Conservation (phyloP, 176 grass and related monocot species). For the Cenchrus purpureus region DNA sequence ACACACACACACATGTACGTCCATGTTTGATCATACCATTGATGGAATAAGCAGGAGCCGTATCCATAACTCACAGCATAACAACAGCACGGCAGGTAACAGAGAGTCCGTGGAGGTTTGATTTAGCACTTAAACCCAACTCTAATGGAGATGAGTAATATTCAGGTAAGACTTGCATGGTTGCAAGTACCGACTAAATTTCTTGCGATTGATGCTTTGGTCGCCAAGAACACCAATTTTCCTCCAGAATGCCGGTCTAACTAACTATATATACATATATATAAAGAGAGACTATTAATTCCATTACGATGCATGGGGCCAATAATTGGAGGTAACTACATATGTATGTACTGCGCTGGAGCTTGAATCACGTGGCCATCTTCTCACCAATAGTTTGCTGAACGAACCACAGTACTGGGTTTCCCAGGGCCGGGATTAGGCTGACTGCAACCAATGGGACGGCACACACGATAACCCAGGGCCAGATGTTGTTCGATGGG, state of each 20-base stretch:
- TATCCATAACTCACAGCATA: neutral
- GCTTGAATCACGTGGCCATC: neutral
- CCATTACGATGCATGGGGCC: conserved; percentile 4
- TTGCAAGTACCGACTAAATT: neutral
- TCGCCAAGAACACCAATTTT: conserved; percentile 1
- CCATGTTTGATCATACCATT: neutral
- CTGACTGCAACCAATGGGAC: conserved; percentile 56
- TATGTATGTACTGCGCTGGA: neutral
- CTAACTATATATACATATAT: conserved; percentile 39
- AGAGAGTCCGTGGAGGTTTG: neutral
- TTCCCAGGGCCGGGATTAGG: conserved; percentile 58
- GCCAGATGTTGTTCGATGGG: conserved; percentile 45
- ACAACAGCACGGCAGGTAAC: neutral
- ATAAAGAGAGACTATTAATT: conserved; percentile 6
- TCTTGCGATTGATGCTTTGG: neutral
- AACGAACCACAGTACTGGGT: conserved; percentile 57
- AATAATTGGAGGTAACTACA: neutral
- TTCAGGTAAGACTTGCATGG: neutral
- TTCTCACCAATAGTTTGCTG: conserved; percentile 59
- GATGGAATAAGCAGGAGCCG: neutral
- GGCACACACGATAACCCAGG: conserved; percentile 50
- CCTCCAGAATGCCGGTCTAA: conserved; percentile 18
- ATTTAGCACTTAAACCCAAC: neutral
- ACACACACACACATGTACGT: neutral
- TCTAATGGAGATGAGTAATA: neutral